These are phyloP conservation scores for Termitomyces sp. DNA, from an alignment of 768 basidiomycete species.

Conservation along the genomic window DNA sequence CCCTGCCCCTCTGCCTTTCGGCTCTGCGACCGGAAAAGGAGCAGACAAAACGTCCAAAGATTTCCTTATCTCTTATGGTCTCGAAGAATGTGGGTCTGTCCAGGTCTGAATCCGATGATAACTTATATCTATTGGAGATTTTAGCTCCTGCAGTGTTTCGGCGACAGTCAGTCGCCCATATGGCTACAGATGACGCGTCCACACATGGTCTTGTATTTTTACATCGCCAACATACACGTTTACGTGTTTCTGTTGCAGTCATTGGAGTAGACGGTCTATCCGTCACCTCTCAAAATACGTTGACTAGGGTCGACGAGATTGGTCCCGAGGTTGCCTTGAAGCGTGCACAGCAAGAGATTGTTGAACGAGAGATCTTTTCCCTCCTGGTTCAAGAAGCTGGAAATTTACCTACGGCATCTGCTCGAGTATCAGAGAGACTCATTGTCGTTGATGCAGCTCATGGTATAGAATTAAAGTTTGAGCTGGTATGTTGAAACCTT, in stretches of 20 bases:
- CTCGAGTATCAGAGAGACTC: slow-evolving; percentile 71
- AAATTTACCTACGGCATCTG: slow-evolving; percentile 66
- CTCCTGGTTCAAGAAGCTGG: slow-evolving; percentile 74
- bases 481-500: slow-evolving; percentile 45
- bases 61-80: slow-evolving; percentile 72
- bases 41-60: slow-evolving; percentile 79
- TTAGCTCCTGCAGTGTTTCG: slow-evolving; percentile 64
- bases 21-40: slow-evolving; percentile 67
- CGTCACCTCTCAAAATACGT: slow-evolving; percentile 30
- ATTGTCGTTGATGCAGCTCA: slow-evolving; percentile 76
- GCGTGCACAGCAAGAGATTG: slow-evolving; percentile 61
- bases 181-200: slow-evolving; percentile 44
- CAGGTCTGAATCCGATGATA: not conserved
- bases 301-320: slow-evolving; percentile 21
- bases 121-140: not conserved
- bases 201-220: slow-evolving; percentile 51
- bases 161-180: slow-evolving; percentile 63
- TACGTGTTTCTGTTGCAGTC: slow-evolving; percentile 52
- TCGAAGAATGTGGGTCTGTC: slow-evolving; percentile 73
- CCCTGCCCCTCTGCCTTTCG: slow-evolving; percentile 71
- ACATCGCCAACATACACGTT: slow-evolving; percentile 53
- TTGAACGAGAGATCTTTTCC: slow-evolving; percentile 79
- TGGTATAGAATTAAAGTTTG: slow-evolving; percentile 61
- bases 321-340: slow-evolving; percentile 48
- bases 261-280: slow-evolving; percentile 25